These are phyloP conservation scores for Lecanosticta acicola DNA, from an alignment of 2,329 filamentous ascomycete genomes.

Conservation along the genomic window DNA sequence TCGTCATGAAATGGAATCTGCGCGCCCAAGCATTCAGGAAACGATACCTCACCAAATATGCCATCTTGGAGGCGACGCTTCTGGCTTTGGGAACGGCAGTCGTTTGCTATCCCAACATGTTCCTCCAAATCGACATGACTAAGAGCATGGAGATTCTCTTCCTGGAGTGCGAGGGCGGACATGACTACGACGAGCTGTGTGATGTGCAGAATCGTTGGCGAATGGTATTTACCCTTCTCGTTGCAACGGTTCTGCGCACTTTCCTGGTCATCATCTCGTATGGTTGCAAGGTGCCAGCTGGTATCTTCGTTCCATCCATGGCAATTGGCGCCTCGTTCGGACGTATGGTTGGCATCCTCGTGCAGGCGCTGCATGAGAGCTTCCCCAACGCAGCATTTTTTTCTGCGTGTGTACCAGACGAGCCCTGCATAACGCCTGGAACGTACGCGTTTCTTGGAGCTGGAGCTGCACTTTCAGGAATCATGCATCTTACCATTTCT, in stretches of 20 bases:
- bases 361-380: constrained; percentile 80
- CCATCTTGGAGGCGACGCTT: constrained; percentile 78
- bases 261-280: constrained; percentile 92
- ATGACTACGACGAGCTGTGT: constrained; percentile 87
- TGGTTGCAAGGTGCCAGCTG: constrained; percentile 94
- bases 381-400: constrained; percentile 83
- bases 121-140: constrained; percentile 95
- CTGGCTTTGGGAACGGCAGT: constrained; percentile 79
- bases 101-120: constrained; percentile 95
- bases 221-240: constrained; percentile 70
- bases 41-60: constrained; percentile 78
- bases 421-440: constrained; percentile 92
- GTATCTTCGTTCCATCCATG: constrained; percentile 98
- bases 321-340: constrained; percentile 93
- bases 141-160: constrained; percentile 99
- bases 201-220: constrained; percentile 67
- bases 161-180: constrained; percentile 79
- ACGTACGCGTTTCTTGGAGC: constrained; percentile 96
- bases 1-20: constrained; percentile 97
- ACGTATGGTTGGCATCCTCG: constrained; percentile 86
- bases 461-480: constrained; percentile 83
- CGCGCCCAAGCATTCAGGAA: constrained; percentile 88
- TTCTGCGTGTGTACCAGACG: constrained; percentile 78
- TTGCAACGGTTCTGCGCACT: constrained; percentile 75
- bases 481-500: constrained; percentile 96